A percentile compares a stretch with the other conserved stretches of the same genome.
These are phyloP conservation scores for Pachyrhizus erosus DNA, from an alignment of 306 rosid genomes.

Conservation along the genomic window DNA sequence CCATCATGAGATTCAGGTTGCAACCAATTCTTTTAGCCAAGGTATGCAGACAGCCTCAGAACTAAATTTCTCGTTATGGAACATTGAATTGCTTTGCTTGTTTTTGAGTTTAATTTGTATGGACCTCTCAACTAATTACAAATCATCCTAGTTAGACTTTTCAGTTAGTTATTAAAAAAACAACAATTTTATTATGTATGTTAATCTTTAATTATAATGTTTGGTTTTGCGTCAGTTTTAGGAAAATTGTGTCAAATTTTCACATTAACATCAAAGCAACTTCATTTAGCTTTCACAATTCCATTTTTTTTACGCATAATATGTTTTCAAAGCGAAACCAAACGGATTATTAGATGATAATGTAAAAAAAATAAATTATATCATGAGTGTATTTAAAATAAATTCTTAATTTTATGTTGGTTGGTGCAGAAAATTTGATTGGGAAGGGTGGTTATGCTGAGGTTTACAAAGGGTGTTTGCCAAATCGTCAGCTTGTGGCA, in stretches of 20 bases:
- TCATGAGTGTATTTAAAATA: background rate
- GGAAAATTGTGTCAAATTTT: background rate
- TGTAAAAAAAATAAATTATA: background rate
- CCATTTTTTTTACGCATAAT: background rate
- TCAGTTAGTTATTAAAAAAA: background rate
- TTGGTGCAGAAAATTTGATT: slow-evolving; percentile 79
- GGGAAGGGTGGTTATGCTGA: slow-evolving; percentile 99
- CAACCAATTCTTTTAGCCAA: slow-evolving; percentile 76
- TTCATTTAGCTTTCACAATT: background rate
- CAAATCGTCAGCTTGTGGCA: slow-evolving; percentile 76
- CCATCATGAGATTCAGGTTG: slow-evolving; percentile 70
- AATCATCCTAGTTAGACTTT: background rate
- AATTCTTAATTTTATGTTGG: background rate
- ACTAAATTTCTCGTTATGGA: slow-evolving; percentile 10
- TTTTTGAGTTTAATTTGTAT: background rate
- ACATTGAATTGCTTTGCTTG: background rate
- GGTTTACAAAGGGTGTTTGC: slow-evolving; percentile 84
- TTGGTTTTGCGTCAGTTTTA: background rate
- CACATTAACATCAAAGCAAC: background rate
- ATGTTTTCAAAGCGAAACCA: background rate
- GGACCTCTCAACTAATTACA: background rate
- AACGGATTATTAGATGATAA: background rate
- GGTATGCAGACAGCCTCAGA: slow-evolving; percentile 47
- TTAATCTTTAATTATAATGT: background rate
- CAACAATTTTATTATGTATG: background rate